phyloP scores from a whole-genome alignment of 495 filamentous ascomycete species.

The Xylaria bambusicola region DNA sequence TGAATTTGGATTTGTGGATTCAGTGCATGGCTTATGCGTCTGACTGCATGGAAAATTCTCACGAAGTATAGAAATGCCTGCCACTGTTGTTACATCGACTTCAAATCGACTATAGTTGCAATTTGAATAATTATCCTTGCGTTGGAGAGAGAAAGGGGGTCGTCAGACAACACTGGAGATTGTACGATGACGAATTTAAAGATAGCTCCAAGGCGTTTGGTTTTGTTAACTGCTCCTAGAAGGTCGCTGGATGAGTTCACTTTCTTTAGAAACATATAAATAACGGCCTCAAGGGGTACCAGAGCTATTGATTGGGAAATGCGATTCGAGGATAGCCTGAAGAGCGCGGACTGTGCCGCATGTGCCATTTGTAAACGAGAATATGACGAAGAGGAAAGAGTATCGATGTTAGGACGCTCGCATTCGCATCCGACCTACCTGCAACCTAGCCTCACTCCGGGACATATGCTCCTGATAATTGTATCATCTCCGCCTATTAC shows the following conservation, averaged over 20 bases:
- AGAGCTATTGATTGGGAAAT: constrained; percentile 61
- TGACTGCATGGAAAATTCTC: constrained; percentile 13
- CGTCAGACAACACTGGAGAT: no score
- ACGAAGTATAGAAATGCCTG: constrained; percentile 38
- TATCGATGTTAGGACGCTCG: constrained; percentile 48
- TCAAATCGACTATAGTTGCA: no score
- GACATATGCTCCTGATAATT: not conserved
- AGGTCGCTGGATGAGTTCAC: no score
- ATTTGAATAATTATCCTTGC: no score
- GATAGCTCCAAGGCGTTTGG: no score
- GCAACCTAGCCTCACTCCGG: not conserved
- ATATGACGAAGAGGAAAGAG: constrained; percentile 50
- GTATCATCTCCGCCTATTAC: not conserved
- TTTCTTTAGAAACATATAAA: no score
- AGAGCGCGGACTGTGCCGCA: constrained; percentile 50
- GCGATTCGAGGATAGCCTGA: constrained; percentile 54
- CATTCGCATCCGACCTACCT: not conserved
- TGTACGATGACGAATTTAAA: no score
- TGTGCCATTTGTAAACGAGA: constrained; percentile 54
- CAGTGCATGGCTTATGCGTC: not conserved
- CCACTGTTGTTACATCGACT: no score
- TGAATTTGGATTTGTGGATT: not conserved
- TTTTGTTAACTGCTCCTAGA: no score
- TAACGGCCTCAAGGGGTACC: constrained; percentile 52
- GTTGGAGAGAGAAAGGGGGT: not conserved